Base-by-base conservation (phyloP, 495 filamentous ascomycete genomes). In the Staphylotrichum longicolle region DNA sequence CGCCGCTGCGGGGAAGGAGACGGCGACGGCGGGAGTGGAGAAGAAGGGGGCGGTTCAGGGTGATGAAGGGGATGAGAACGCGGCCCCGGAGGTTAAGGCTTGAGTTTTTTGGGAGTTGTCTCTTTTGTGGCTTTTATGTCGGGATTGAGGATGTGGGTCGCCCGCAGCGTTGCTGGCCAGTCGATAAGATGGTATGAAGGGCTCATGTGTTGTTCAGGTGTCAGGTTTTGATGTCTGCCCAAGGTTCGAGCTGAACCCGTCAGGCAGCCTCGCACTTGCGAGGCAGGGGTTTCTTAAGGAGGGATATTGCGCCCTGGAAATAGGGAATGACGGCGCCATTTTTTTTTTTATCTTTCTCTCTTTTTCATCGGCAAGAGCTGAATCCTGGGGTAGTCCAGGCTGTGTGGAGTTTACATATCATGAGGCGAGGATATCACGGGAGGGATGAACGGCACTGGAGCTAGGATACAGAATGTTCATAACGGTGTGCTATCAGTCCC, bases 1-100 rank as follows among this genome's bases (percentile, higher is more conserved):
- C 7, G 27, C 2, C 11, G 62, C 41, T 0, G 48, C 39, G 4
- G 60, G 34, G 34, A 54, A 58, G 27, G 60, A 62, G 60, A 52
- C 48, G 45, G 44, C 45, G 35, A 55, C 42, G 47, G 54, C 2
- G 20, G 20, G 20, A 0, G 33, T 49, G 9, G 52, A 60, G 58
- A 49, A 47, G 14, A 60, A 64, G 42, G 54, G 1, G 14, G 44
- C 8, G 2, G 52, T 6, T 11, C 37, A 12, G 12, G 5, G 1
- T 3, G 14, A 10, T 7, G 55, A 4, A 1, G 46, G 41, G 3
- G 64, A 61, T 14, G 62, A 64, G 53, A 67, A 57, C 44, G 39
- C 35, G 12, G 50, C 54, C 1, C 51, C 57, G 8, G 41, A 55
- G 4, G 49, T 62, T 52, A 30, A 51, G 45, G 50, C 50, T 41